Evolutionary conservation across 2,329 filamentous ascomycete species (phyloP).

Genomic region (Graphiopsis chlorocephala): DNA sequence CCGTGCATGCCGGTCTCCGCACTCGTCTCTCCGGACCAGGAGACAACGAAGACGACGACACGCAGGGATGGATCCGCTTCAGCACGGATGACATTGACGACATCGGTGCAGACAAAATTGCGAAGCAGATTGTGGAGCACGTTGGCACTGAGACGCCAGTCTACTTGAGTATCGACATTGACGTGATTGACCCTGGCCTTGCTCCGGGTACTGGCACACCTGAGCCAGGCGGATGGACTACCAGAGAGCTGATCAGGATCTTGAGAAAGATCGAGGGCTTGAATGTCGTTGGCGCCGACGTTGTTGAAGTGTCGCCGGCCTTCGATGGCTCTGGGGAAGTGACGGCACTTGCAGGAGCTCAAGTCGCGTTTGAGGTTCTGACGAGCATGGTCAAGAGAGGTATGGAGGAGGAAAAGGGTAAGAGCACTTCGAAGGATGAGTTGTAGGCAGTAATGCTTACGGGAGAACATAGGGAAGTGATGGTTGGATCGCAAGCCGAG

Average conservation of each 20-base stretch:
- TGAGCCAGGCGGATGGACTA: constrained; percentile 89
- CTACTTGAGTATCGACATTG: constrained; percentile 78
- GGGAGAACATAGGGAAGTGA: neutral
- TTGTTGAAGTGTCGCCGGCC: constrained; percentile 83
- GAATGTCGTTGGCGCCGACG: constrained; percentile 84
- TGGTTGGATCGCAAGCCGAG: neutral
- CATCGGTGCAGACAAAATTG: constrained; percentile 67
- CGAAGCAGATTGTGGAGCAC: constrained; percentile 65
- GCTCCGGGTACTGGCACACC: constrained; percentile 79
- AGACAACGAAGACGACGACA: constrained; percentile 67
- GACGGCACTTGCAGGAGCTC: constrained; percentile 77
- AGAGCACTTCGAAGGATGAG: constrained; percentile 23
- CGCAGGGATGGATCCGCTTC: constrained; percentile 76
- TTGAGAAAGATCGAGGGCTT: constrained; percentile 76
- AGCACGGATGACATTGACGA: constrained; percentile 86
- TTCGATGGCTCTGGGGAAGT: constrained; percentile 79
- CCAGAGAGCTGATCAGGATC: constrained; percentile 79
- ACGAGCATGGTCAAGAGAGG: constrained; percentile 68
- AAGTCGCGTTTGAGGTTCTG: constrained; percentile 82
- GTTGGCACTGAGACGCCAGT: constrained; percentile 75
- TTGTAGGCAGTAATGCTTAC: constrained; percentile 18
- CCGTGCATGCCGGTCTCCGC: constrained; percentile 78
- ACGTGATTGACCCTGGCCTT: constrained; percentile 72
- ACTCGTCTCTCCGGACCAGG: constrained; percentile 69
- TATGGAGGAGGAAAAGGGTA: constrained; percentile 39